Base-by-base conservation (phyloP, 2,329 filamentous ascomycete species). In the Colletotrichum noveboracense region DNA sequence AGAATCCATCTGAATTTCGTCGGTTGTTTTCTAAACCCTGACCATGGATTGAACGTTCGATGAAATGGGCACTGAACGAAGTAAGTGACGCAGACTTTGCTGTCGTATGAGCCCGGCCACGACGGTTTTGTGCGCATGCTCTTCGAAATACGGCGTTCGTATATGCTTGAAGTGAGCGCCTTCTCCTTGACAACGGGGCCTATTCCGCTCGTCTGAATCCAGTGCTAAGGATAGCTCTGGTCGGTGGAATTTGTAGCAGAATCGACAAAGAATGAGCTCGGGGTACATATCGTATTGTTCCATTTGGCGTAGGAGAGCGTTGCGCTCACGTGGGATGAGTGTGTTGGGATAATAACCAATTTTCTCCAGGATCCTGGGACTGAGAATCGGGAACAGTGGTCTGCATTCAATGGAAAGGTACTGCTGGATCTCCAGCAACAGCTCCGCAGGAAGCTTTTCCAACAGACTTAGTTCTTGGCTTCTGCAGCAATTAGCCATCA, bases 281-380 rank as follows among this genome's bases (percentile, higher is more conserved):
- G 43, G 43, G 1, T 21, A 48, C 43, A 48, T 48, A 2, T 21
- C 2, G 1, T 0, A n/a, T 21, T 21, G 43, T 1, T 21, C 6
- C 43, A 48, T 1, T 4, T 6, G 1, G 43, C 2, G 2, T 21
- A 48, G 3, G 9, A 48, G 3, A 48, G 1, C 9, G 5, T 4
- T 1, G 43, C 3, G 43, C 5, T 48, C 5, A 48, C 0, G 5
- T 48, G 0, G 3, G 18, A 3, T 12, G 43, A 21, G n/a, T 7
- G 43, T 21, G 43, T 48, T 21, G 43, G 43, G 43, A 48, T 21
- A 0, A n/a, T 48, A 48, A 48, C 43, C 43, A 48, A 48, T 2
- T 21, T 48, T 48, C 18, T 0, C 1, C 43, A 3, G 43, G 10
- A 48, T 21, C 0, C 0, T 3, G 43, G 2, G 43, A 48, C 43